A percentile compares a stretch with the other conserved stretches of the same genome.
These are phyloP conservation scores for Eimeria praecox DNA, from an alignment of 169 alveolate genomes.

Conservation along the genomic window DNA sequence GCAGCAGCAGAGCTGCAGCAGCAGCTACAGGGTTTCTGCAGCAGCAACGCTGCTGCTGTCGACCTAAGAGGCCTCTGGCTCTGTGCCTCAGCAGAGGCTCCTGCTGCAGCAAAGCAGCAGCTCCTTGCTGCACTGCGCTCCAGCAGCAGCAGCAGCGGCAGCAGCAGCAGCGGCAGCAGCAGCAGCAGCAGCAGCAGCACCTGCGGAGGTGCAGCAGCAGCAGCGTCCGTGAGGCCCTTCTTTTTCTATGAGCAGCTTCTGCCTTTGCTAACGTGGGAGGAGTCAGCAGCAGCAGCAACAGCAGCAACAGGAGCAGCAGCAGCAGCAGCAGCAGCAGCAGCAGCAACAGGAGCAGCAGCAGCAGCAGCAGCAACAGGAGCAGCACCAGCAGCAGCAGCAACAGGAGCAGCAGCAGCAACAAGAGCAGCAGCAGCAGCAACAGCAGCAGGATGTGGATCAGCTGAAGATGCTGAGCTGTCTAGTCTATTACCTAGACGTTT, in stretches of 20 bases:
- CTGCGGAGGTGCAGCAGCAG: neutral
- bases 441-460: too few species aligned
- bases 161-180: slow-evolving; percentile 39
- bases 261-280: slow-evolving; percentile 40
- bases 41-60: slow-evolving; percentile 20
- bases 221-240: slow-evolving; percentile 7
- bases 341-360: neutral
- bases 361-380: neutral
- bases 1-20: slow-evolving; percentile 39
- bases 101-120: slow-evolving; percentile 70
- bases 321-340: slow-evolving; percentile 12
- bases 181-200: slow-evolving; percentile 31
- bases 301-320: slow-evolving; percentile 29
- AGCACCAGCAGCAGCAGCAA: too few species aligned
- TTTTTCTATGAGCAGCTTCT: slow-evolving; percentile 35
- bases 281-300: neutral
- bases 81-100: neutral
- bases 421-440: too few species aligned
- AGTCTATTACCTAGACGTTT: neutral
- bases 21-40: slow-evolving; percentile 39
- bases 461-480: too few species aligned
- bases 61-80: slow-evolving; percentile 41
- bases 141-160: slow-evolving; percentile 46
- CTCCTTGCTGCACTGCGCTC: slow-evolving; percentile 30
- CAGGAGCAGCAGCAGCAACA: too few species aligned